phyloP scores from a whole-genome alignment of 2,329 filamentous ascomycete species.

The Ophiostoma sp. region DNA sequence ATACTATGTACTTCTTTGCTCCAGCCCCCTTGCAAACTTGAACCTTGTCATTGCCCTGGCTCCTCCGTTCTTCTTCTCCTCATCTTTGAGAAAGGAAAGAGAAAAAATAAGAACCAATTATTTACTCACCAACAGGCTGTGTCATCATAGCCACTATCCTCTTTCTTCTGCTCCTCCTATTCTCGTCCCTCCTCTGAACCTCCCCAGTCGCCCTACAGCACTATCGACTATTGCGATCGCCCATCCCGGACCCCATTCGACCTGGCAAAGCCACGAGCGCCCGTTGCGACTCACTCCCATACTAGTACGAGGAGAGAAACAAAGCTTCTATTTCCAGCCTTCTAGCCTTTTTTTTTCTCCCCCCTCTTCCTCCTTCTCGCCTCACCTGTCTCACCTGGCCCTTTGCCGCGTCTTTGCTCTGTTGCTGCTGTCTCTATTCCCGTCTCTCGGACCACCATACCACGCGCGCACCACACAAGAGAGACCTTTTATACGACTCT shows the following conservation, averaged over 20 bases:
- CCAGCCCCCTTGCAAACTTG: background rate
- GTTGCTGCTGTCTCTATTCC: background rate
- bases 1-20: background rate
- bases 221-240: constrained; percentile 18
- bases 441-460: background rate
- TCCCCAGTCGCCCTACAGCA: background rate
- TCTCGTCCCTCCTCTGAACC: background rate
- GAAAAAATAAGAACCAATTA: background rate
- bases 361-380: background rate
- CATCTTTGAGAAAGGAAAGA: background rate
- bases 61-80: background rate
- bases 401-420: background rate
- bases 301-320: background rate
- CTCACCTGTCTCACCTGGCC: constrained; percentile 1
- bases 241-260: background rate
- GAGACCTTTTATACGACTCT: background rate
- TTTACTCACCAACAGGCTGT: constrained; percentile 5
- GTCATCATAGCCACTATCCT: background rate
- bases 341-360: background rate
- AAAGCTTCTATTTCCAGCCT: background rate
- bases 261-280: background rate
- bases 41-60: background rate
- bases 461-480: background rate
- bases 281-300: background rate
- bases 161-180: background rate